Evolutionary conservation across 768 basidiomycete species (phyloP), one percentile per base, ranked within the genome.

Genomic region (Chalciporus chontae): DNA sequence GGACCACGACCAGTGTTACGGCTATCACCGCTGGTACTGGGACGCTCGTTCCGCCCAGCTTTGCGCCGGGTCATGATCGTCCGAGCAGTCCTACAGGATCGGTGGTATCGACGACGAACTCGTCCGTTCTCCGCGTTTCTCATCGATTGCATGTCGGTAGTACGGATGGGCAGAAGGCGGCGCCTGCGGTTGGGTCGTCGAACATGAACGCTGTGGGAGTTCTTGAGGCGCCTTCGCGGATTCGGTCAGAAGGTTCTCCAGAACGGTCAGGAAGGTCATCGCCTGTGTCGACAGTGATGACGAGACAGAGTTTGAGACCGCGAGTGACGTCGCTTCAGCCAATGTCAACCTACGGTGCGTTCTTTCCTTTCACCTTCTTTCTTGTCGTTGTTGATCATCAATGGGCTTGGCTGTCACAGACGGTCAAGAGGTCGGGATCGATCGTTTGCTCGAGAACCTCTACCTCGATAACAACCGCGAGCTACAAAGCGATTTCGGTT

Each of bases 401-500:
- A 62, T 19, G 3, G 15, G 5, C n/a, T 23, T 3, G 1, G 2
- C n/a, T 36, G 36, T 39, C 52, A 26, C 59, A 94, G 94, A 96
- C 57, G 89, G 89, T 0, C 88, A 88, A 60, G 95, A 98, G 61
- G 84, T 89, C 39, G 90, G 87, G 8, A 90, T 98, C 59, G 87
- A 80, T 61, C 88, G 89, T 43, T 73, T 98, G 11, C 73, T 99
- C 18, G 96, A 98, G 63, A 87, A 90, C 49, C 74, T 94, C 18
- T 97, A 93, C 63, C 73, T 91, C 32, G 93, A 94, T 63, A 90
- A 85, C 53, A 85, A 83, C 60, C 83, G 85, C 21, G 92, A 96
- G 50, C 75, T 92, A 2, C 83, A 92, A 50, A 78, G 87, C 24
- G 94, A 99, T 60, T 95, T 99, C 62, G 95, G 95, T 6, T 94